A percentile compares a stretch with the other conserved stretches of the same genome.
Conservation (phyloP, 1,139 yeast genomes). For the Meyerozyma guilliermondii region DNA sequence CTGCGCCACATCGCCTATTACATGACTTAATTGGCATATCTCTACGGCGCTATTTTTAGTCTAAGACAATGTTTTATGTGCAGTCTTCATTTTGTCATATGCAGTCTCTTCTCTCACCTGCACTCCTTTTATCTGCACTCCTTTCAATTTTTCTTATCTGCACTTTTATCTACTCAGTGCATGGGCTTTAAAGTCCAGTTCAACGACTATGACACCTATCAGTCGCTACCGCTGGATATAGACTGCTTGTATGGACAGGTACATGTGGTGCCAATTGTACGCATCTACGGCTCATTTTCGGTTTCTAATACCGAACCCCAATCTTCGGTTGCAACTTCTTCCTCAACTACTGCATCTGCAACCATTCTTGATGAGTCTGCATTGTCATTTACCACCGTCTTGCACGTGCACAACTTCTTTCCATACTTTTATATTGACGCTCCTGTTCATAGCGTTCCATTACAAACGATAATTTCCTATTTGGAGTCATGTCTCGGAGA, state of each 20-base stretch:
- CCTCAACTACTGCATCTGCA: not conserved
- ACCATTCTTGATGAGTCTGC: constrained; percentile 4
- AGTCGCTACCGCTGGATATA: constrained; percentile 28
- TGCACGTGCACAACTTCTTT: constrained; percentile 79
- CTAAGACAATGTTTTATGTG: too few species aligned
- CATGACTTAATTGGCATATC: too few species aligned
- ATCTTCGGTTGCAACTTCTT: constrained; percentile 8
- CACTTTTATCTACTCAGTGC: not conserved
- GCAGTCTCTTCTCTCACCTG: too few species aligned
- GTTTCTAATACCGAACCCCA: constrained; percentile 39
- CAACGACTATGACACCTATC: constrained; percentile 62
- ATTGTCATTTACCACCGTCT: constrained; percentile 20
- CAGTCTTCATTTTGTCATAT: too few species aligned
- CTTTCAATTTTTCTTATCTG: not conserved
- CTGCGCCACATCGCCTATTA: too few species aligned
- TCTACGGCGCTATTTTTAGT: too few species aligned
- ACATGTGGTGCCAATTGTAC: constrained; percentile 62
- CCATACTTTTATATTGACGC: constrained; percentile 71
- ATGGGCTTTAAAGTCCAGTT: constrained; percentile 36
- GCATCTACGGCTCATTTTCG: constrained; percentile 62
- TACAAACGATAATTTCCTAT: constrained; percentile 2
- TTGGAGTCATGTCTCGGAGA: constrained; percentile 7
- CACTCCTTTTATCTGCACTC: too few species aligned
- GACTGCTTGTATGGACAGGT: constrained; percentile 30
- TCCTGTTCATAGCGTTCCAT: constrained; percentile 13